These are phyloP conservation scores for Penicillium sp. DNA, from an alignment of 2,329 filamentous ascomycete species.

Conservation along the genomic window DNA sequence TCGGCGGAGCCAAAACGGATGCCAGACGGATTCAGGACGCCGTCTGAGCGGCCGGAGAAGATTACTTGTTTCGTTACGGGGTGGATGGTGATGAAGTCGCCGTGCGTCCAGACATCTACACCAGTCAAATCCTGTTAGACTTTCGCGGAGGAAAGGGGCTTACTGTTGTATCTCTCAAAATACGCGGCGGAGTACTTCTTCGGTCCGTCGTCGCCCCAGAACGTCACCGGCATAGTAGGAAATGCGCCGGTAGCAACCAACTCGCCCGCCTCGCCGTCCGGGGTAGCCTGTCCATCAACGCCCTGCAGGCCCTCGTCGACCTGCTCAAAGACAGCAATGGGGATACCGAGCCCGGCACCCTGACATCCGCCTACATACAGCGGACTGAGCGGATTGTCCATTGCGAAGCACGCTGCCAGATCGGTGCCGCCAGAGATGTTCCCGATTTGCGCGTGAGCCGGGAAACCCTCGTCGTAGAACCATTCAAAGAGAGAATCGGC, in stretches of 20 bases:
- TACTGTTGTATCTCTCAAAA: conserved; percentile 56
- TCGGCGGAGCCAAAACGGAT: conserved; percentile 77
- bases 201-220: conserved; percentile 54
- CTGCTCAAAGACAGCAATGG: conserved; percentile 58
- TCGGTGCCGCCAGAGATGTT: conserved; percentile 79
- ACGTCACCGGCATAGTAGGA: conserved; percentile 68
- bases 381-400: conserved; percentile 65
- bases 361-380: conserved; percentile 59
- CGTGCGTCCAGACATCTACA: conserved; percentile 70
- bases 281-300: conserved; percentile 49
- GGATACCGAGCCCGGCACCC: conserved; percentile 50
- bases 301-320: conserved; percentile 44
- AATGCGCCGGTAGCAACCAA: conserved; percentile 68
- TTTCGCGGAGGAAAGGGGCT: not conserved
- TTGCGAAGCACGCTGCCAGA: conserved; percentile 46
- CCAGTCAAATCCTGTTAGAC: not conserved
- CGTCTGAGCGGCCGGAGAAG: conserved; percentile 52
- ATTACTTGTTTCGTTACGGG: conserved; percentile 57
- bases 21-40: conserved; percentile 74
- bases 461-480: conserved; percentile 72
- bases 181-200: conserved; percentile 53
- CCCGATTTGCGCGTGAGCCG: conserved; percentile 59
- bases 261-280: conserved; percentile 67
- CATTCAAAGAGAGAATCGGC: conserved; percentile 74
- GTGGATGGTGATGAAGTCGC: conserved; percentile 72